These are phyloP conservation scores for Aspergillus persii DNA, from an alignment of 2,329 filamentous ascomycete genomes.

Conservation along the genomic window DNA sequence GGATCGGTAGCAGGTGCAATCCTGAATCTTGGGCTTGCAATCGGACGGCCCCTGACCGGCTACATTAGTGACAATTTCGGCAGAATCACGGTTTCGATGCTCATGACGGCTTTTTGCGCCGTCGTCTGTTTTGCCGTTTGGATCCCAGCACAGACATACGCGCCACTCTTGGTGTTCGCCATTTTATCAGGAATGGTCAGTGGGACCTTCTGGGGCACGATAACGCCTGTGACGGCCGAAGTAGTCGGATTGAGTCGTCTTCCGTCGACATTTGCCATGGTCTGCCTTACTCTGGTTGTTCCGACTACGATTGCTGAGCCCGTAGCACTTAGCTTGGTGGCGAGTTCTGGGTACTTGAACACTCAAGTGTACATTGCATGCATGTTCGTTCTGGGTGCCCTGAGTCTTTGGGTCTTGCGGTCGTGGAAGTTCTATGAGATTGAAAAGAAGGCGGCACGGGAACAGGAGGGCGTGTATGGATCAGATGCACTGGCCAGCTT, in stretches of 20 bases:
- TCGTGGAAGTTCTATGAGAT: slow-evolving; percentile 12
- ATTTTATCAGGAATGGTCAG: slow-evolving; percentile 45
- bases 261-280: slow-evolving; percentile 11
- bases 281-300: slow-evolving; percentile 12
- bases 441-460: slow-evolving; percentile 3
- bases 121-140: slow-evolving; percentile 35
- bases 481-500: background rate
- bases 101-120: slow-evolving; percentile 1
- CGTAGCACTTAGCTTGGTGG: slow-evolving; percentile 12
- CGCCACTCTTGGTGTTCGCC: slow-evolving; percentile 44
- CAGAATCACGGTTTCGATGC: slow-evolving; percentile 2
- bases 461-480: background rate
- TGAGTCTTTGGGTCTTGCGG: slow-evolving; percentile 2
- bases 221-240: slow-evolving; percentile 11
- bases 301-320: slow-evolving; percentile 14
- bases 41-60: slow-evolving; percentile 1
- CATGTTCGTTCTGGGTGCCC: slow-evolving; percentile 4
- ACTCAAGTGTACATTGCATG: slow-evolving; percentile 2
- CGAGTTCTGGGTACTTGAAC: background rate
- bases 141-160: slow-evolving; percentile 46
- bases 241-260: slow-evolving; percentile 14
- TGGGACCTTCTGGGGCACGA: slow-evolving; percentile 47
- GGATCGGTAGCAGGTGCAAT: slow-evolving; percentile 4
- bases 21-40: slow-evolving; percentile 3
- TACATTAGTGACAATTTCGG: slow-evolving; percentile 3